Evolutionary conservation across 495 filamentous ascomycete genomes (phyloP), one percentile per base, ranked within the genome.

Genomic region (Neurospora sublineolata): DNA sequence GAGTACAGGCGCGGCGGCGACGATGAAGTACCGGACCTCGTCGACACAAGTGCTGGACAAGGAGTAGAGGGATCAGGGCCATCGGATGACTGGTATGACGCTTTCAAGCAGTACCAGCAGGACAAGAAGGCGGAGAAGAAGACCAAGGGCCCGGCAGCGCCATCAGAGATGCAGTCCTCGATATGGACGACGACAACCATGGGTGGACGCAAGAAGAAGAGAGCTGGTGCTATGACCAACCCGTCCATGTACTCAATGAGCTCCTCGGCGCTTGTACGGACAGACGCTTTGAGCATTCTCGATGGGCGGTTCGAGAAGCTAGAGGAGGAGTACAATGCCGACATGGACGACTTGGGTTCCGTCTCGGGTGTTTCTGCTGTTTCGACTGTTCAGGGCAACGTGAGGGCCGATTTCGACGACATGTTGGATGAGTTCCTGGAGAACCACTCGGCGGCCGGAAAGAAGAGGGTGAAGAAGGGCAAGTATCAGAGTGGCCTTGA

Each of bases 211-310:
- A 84, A 85, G 40, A 98, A 97, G 88, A 96, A 94, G 87, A 87
- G 93, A 72, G 95, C 94, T 81, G 93, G 93, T 64, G 94, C 95
- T 23, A 79, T 95, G 79, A 97, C 95, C 27, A 92, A 91, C 76
- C 92, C 91, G 1, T 94, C 94, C 7, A 86, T 87, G 18, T 98
- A 97, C 83, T 97, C 93, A n/a, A 99, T 98, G 96, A 94, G 91
- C 0, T 97, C 92, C 7, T 97, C 95, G 0, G 90, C 94, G 0
- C 84, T 98, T 8, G 88, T 90, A 27, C 88, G 96, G 52, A 98
- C 94, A 2, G 95, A 97, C 73, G 93, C 93, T n/a, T 86, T 94
- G 42, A 89, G 89, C 6, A 86, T 94, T 12, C 84, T 98, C 23
- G 96, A 99, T 79, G 89, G 89, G 58, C 89, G 95, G 16, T 99